Percentiles rank a stretch among this genome's conserved stretches.
These are phyloP conservation scores for Juglanconis sp. DNA, from an alignment of 2,329 filamentous ascomycete genomes.

Conservation along the genomic window DNA sequence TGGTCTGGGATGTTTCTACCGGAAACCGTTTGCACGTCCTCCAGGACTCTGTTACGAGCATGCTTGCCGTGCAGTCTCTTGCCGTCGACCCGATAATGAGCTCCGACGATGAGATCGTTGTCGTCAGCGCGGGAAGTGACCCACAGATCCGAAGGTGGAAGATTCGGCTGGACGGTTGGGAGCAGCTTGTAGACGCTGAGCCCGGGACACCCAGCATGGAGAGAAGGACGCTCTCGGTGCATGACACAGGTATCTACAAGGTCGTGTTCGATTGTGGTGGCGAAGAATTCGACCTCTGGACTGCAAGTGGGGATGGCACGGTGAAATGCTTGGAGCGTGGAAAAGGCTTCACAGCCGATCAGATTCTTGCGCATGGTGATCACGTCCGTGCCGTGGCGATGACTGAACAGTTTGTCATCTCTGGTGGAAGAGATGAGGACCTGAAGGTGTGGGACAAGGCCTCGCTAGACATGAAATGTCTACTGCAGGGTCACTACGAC, in stretches of 20 bases:
- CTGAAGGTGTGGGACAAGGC: conserved; percentile 82
- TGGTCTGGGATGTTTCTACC: conserved; percentile 75
- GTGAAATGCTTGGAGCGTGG: conserved; percentile 73
- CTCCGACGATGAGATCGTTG: conserved; percentile 44
- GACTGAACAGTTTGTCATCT: conserved; percentile 74
- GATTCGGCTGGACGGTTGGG: conserved; percentile 49
- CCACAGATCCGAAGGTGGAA: conserved; percentile 77
- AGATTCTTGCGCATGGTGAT: conserved; percentile 75
- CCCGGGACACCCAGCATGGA: conserved; percentile 38
- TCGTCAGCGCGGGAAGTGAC: conserved; percentile 81
- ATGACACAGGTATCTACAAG: conserved; percentile 88
- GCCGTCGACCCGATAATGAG: conserved; percentile 67
- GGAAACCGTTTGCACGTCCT: conserved; percentile 71
- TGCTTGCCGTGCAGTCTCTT: conserved; percentile 79
- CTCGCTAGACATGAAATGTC: conserved; percentile 70
- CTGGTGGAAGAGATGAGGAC: conserved; percentile 87
- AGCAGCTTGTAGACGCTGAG: conserved; percentile 51
- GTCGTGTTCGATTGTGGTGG: conserved; percentile 65
- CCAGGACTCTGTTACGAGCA: conserved; percentile 66
- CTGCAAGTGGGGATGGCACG: conserved; percentile 86
- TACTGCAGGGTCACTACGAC: conserved; percentile 82
- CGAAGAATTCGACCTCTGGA: conserved; percentile 77
- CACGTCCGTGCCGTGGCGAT: conserved; percentile 83
- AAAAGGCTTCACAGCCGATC: conserved; percentile 67
- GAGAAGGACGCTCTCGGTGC: conserved; percentile 63